Conservation (phyloP, 192 early-diverging fungal genomes). For the Gryganskiella cystojenkinii region DNA sequence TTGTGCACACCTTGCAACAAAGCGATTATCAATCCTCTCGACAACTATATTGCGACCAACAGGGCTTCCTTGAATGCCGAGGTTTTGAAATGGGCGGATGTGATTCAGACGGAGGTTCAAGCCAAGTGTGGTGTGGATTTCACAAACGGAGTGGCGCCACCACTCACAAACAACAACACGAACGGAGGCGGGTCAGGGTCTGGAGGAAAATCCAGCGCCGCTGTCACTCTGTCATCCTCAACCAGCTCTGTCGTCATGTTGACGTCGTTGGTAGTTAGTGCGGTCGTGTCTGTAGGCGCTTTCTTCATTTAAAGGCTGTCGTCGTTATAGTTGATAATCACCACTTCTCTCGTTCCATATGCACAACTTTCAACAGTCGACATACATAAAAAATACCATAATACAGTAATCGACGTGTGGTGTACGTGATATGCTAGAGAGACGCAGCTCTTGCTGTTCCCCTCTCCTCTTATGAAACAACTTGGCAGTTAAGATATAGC, state of each 20-base stretch:
- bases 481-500: no score
- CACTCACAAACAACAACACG: neutral
- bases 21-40: slow-evolving; percentile 46
- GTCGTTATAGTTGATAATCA: no score
- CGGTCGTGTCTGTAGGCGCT: neutral
- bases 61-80: neutral
- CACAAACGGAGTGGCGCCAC: slow-evolving; percentile 26
- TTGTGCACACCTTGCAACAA: slow-evolving; percentile 47
- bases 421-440: no score
- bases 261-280: neutral
- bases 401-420: no score
- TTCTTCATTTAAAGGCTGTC: neutral
- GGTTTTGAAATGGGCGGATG: slow-evolving; percentile 17
- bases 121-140: slow-evolving; percentile 39
- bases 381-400: no score
- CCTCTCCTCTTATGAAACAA: no score
- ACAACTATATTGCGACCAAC: slow-evolving; percentile 31
- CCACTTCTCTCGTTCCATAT: no score
- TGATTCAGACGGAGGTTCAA: slow-evolving; percentile 28
- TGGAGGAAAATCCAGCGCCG: neutral
- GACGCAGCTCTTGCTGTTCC: no score
- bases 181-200: neutral
- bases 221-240: neutral
- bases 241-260: no score
- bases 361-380: no score